A percentile compares a stretch with the other conserved stretches of the same genome.
These are phyloP conservation scores for Tylopilus rubrobrunneus DNA, from an alignment of 768 basidiomycete species.

Conservation along the genomic window DNA sequence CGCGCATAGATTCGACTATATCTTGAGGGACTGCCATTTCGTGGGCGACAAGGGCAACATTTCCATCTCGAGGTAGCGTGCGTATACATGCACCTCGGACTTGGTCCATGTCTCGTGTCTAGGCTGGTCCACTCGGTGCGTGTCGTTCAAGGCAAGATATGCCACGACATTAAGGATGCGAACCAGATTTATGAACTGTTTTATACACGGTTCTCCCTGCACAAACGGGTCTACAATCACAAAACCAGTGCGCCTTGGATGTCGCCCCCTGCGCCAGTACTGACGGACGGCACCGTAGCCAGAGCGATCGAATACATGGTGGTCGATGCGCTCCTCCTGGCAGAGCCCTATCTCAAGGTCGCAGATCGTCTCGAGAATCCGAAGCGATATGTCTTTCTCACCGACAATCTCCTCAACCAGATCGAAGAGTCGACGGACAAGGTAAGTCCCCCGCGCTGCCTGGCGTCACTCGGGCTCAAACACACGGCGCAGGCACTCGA, in stretches of 20 bases:
- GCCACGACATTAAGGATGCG: conserved; percentile 79
- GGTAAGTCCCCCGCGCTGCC: conserved; percentile 1
- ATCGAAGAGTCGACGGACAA: conserved; percentile 52
- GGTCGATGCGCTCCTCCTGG: conserved; percentile 66
- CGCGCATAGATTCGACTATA: conserved; percentile 71
- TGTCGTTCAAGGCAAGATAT: conserved; percentile 71
- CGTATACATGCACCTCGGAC: not conserved
- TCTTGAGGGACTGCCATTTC: conserved; percentile 68
- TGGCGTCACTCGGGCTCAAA: no score
- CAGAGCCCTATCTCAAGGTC: conserved; percentile 62
- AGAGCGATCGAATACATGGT: conserved; percentile 83
- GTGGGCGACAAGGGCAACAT: conserved; percentile 61
- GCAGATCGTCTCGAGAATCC: conserved; percentile 55
- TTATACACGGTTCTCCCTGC: conserved; percentile 70
- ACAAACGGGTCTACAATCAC: conserved; percentile 80
- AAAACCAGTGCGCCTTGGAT: conserved; percentile 44
- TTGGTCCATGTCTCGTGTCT: not conserved
- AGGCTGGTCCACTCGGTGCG: conserved; percentile 74
- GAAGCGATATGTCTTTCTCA: conserved; percentile 57
- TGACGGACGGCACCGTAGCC: conserved; percentile 35
- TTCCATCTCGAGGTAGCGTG: conserved; percentile 41
- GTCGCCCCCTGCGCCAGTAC: not conserved
- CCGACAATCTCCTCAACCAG: conserved; percentile 58
- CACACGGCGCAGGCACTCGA: conserved; percentile 48
- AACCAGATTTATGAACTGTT: conserved; percentile 74